Base-by-base conservation (phyloP, 768 basidiomycete species). In the Rickenella mellea region DNA sequence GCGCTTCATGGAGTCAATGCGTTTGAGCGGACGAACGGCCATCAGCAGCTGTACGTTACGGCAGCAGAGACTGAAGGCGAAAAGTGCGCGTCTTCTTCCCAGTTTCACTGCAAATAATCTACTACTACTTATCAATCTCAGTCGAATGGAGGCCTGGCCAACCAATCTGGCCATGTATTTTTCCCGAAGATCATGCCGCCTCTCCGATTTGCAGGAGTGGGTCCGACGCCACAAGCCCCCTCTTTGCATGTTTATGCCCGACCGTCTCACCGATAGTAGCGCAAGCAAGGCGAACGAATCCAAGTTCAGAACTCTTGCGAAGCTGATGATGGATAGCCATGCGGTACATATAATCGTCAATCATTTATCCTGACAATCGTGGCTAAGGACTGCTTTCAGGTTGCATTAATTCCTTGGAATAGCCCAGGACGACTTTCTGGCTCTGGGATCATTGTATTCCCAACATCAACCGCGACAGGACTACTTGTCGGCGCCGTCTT, bases 1-100 rank as follows among this genome's bases (percentile, higher is more conserved):
- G 54, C 71, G 46, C 66, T 77, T 33, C 66, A 68, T 50, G 69
- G 73, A 48, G 65, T 70, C 62, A 55, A 70, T 44, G 47, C 64
- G 49, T 65, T 69, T 48, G 70, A 73, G 53, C 65, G 64, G 50
- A 62, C 60, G 47, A 66, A 64, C 51, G 69, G 58, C 49, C 40
- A 41, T 25, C 74, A 76, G 53, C 69, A 71, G 45, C 66, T 80
- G 39, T 66, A 62, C 40, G 74, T 79, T 51, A 76, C 77, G 22
- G 78, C 76, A 20, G 77, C 78, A 31, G 80, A 82, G 62, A 80
- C 76, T 26, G 79, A 80, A 54, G 78, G 79, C n/a, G 76, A 81
- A 51, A 77, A 69, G 80, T 82, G 66, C 56, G 77, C 37, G 44
- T 36, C 30, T 29, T 39, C 41, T 28, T 19, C 8, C 28, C 22